phyloP scores from a whole-genome alignment of 1,139 yeast genomes.

The Kazachstania sp. region DNA sequence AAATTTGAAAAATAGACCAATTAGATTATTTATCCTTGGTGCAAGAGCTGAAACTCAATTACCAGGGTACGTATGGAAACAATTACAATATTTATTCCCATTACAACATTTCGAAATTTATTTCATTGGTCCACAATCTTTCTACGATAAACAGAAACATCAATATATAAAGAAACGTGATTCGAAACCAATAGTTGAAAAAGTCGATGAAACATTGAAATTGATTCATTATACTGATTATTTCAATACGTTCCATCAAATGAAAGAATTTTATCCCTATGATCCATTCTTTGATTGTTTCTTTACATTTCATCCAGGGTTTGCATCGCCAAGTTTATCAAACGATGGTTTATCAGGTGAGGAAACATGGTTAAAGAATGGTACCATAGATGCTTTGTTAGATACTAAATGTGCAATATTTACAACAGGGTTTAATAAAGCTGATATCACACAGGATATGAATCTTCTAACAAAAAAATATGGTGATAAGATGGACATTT shows the following conservation, averaged over 20 bases:
- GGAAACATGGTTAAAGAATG: conserved; percentile 18
- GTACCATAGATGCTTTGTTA: conserved; percentile 73
- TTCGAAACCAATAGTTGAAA: conserved; percentile 51
- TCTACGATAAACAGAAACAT: conserved; percentile 57
- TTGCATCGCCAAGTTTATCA: conserved; percentile 72
- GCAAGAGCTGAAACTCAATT: conserved; percentile 90
- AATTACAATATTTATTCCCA: conserved; percentile 79
- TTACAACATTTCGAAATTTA: conserved; percentile 74
- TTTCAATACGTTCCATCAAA: conserved; percentile 83
- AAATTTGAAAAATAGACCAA: conserved; percentile 61
- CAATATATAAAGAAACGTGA: conserved; percentile 43
- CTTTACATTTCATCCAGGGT: conserved; percentile 92
- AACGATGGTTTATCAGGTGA: conserved; percentile 70
- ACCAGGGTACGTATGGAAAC: conserved; percentile 96
- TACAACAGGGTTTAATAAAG: conserved; percentile 80
- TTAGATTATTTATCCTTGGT: conserved; percentile 82
- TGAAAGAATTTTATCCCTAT: conserved; percentile 92
- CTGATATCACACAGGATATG: conserved; percentile 63
- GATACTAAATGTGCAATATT: conserved; percentile 90
- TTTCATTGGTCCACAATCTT: conserved; percentile 89
- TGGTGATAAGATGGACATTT: conserved; percentile 68
- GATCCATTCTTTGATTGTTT: conserved; percentile 93
- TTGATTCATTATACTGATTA: conserved; percentile 81
- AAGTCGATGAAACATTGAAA: conserved; percentile 68
- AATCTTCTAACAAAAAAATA: conserved; percentile 59